A percentile compares a stretch with the other conserved stretches of the same genome.
phyloP scores from a whole-genome alignment of 352 stramenopile genomes.

The Pythium periplocum region DNA sequence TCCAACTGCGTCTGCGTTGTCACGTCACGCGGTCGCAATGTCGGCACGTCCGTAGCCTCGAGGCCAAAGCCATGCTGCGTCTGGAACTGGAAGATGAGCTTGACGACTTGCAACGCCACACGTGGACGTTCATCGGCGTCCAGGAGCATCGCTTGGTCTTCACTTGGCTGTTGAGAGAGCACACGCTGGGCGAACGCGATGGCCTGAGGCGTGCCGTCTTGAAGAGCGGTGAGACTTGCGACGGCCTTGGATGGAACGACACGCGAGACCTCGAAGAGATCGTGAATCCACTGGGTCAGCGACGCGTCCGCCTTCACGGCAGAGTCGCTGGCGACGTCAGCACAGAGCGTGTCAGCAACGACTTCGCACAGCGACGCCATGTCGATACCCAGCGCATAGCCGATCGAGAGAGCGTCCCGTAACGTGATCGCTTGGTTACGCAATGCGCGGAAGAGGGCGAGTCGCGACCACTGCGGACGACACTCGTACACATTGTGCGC shows the following conservation, averaged over 20 bases:
- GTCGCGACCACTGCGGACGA: constrained; percentile 74
- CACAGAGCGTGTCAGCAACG: constrained; percentile 74
- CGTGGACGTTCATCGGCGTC: constrained; percentile 35
- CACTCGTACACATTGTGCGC: constrained; percentile 84
- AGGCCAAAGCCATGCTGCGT: constrained; percentile 24
- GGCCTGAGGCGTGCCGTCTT: constrained; percentile 22
- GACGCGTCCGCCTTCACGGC: constrained; percentile 18
- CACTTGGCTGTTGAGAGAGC: constrained; percentile 26
- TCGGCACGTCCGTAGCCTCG: constrained; percentile 5
- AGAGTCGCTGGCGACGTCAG: constrained; percentile 18
- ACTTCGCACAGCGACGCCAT: constrained; percentile 85
- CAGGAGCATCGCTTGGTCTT: neutral
- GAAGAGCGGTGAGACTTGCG: constrained; percentile 53
- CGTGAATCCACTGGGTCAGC: constrained; percentile 60
- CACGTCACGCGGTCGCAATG: constrained; percentile 15
- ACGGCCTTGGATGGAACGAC: constrained; percentile 62
- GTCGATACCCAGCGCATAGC: constrained; percentile 80
- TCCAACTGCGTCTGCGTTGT: constrained; percentile 13
- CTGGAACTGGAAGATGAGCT: constrained; percentile 60
- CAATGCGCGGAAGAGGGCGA: constrained; percentile 75
- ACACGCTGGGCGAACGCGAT: constrained; percentile 60
- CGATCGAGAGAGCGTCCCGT: constrained; percentile 72
- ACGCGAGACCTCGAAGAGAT: constrained; percentile 69
- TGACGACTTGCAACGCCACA: constrained; percentile 46
- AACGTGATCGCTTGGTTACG: constrained; percentile 48